These are phyloP conservation scores for Mycena amicta DNA, from an alignment of 768 basidiomycete genomes.

Conservation along the genomic window DNA sequence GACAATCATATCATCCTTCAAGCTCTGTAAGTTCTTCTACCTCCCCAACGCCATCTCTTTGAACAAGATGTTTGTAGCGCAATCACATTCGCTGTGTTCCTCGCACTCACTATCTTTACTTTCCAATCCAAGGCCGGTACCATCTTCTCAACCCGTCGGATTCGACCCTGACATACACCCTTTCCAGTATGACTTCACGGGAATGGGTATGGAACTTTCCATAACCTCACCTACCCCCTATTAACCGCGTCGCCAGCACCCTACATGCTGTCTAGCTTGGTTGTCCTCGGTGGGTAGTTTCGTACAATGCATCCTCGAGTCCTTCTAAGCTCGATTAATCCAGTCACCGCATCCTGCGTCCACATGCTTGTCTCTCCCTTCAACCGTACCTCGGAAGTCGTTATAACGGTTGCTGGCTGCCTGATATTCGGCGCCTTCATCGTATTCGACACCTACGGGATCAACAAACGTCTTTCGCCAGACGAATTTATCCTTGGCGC, in stretches of 20 bases:
- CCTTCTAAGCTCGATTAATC: background rate
- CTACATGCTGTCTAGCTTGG: slow-evolving; percentile 81
- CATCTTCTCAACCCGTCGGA: slow-evolving; percentile 1
- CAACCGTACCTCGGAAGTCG: slow-evolving; percentile 72
- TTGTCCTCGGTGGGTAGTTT: slow-evolving; percentile 64
- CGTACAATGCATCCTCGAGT: background rate
- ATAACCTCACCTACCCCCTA: background rate
- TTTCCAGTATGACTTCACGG: slow-evolving; percentile 86
- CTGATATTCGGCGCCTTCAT: slow-evolving; percentile 88
- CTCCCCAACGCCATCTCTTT: slow-evolving; percentile 12
- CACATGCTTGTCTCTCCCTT: slow-evolving; percentile 54
- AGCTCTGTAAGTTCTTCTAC: slow-evolving; percentile 61
- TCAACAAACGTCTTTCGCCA: slow-evolving; percentile 84
- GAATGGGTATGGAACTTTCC: slow-evolving; percentile 51
- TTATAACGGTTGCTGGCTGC: slow-evolving; percentile 79
- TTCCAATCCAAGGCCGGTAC: slow-evolving; percentile 81
- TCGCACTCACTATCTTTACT: slow-evolving; percentile 92
- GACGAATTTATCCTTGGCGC: slow-evolving; percentile 92
- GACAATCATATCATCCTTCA: slow-evolving; percentile 79
- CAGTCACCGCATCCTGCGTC: slow-evolving; percentile 6
- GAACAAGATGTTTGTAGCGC: slow-evolving; percentile 42
- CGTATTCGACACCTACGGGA: slow-evolving; percentile 86
- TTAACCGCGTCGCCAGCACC: slow-evolving; percentile 36
- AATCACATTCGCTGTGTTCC: slow-evolving; percentile 89
- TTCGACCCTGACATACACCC: background rate